These are phyloP conservation scores for Dothistroma septosporum DNA, from an alignment of 2,329 filamentous ascomycete genomes.

Conservation along the genomic window DNA sequence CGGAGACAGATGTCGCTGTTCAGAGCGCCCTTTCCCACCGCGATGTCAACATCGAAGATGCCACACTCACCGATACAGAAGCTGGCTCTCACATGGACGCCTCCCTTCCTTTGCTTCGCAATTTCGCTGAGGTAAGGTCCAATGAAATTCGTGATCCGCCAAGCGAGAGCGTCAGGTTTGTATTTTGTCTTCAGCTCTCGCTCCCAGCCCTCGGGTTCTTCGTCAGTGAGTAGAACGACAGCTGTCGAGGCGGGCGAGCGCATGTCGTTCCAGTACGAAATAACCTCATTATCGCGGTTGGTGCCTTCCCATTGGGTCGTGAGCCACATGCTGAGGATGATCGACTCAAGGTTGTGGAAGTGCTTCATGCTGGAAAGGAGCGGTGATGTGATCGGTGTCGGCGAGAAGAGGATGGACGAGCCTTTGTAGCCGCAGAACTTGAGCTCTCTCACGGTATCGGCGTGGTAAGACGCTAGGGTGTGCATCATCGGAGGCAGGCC, in stretches of 20 bases:
- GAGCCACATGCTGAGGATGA: constrained; percentile 44
- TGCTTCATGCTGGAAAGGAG: constrained; percentile 40
- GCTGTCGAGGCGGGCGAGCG: constrained; percentile 40
- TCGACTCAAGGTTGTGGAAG: constrained; percentile 41
- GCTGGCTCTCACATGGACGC: constrained; percentile 44
- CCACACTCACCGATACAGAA: constrained; percentile 44
- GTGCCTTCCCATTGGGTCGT: constrained; percentile 37
- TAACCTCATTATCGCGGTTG: constrained; percentile 42
- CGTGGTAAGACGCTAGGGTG: constrained; percentile 41
- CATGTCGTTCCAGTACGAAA: constrained; percentile 43
- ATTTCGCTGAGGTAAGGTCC: constrained; percentile 39
- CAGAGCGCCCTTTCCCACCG: constrained; percentile 35
- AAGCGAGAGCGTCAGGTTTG: constrained; percentile 40
- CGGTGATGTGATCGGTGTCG: constrained; percentile 37
- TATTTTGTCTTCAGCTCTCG: constrained; percentile 39
- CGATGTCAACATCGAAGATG: constrained; percentile 46
- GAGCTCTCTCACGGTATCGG: constrained; percentile 41
- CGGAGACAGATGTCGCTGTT: constrained; percentile 38
- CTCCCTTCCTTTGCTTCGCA: constrained; percentile 40
- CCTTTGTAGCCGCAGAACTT: constrained; percentile 49
- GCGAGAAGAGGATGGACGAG: constrained; percentile 38
- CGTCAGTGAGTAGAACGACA: constrained; percentile 30
- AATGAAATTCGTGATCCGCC: constrained; percentile 39
- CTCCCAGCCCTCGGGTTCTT: constrained; percentile 40
- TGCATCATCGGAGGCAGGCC: constrained; percentile 39